phyloP scores from a whole-genome alignment of 345 rosid species.

The Cardamine occulta region DNA sequence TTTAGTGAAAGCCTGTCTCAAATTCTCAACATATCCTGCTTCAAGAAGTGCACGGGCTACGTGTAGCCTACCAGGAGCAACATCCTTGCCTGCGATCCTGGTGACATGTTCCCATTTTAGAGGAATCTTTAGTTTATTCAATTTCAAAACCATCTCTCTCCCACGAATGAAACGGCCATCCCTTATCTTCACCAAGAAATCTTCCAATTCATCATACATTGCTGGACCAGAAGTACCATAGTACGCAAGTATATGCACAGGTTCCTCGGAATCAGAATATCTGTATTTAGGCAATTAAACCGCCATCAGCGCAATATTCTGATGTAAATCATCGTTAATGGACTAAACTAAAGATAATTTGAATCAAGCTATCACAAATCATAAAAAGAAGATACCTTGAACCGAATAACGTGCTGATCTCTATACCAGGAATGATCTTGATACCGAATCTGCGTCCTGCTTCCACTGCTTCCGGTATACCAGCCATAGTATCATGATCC shows the following conservation, averaged over 20 bases:
- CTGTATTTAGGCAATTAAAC: constrained; percentile 41
- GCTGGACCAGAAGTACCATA: constrained; percentile 88
- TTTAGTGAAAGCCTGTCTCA: constrained; percentile 83
- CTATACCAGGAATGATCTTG: constrained; percentile 91
- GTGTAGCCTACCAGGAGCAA: constrained; percentile 94
- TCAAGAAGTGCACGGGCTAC: constrained; percentile 96
- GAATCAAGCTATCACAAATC: constrained; percentile 1
- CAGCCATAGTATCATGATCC: constrained; percentile 92
- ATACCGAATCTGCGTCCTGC: constrained; percentile 75
- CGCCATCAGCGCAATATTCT: constrained; percentile 30
- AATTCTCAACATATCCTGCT: constrained; percentile 86
- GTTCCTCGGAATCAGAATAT: constrained; percentile 67
- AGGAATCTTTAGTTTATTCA: constrained; percentile 84
- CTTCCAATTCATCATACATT: constrained; percentile 66
- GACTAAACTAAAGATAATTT: neutral
- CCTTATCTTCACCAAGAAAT: constrained; percentile 69
- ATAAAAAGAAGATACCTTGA: constrained; percentile 53
- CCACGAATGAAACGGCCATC: constrained; percentile 90
- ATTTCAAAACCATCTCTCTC: constrained; percentile 70
- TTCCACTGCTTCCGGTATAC: constrained; percentile 88
- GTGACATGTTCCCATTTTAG: constrained; percentile 87
- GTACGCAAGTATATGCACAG: constrained; percentile 95
- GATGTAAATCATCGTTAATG: neutral
- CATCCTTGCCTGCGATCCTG: constrained; percentile 85
- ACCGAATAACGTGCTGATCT: constrained; percentile 86